These are phyloP conservation scores for Paraglomus brasilianum DNA, from an alignment of 192 early-diverging fungal genomes.

Conservation along the genomic window DNA sequence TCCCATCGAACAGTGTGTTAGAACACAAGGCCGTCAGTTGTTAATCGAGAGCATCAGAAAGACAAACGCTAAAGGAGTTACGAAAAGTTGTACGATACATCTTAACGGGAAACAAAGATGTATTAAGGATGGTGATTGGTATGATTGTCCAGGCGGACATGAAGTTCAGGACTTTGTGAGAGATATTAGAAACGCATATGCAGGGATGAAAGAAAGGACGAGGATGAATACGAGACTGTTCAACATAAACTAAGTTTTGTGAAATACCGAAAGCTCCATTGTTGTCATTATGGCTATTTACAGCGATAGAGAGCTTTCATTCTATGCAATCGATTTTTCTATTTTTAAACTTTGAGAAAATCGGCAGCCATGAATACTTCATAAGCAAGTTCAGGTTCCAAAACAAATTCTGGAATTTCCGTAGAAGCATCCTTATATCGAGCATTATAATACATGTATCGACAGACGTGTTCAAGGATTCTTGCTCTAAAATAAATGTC, in stretches of 20 bases:
- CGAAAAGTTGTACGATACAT: conserved; percentile 57
- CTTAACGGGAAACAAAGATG: conserved; percentile 53
- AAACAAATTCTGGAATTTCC: conserved; percentile 87
- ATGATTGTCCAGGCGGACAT: conserved; percentile 36
- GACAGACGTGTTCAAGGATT: conserved; percentile 90
- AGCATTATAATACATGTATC: conserved; percentile 92
- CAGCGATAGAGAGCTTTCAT: no score
- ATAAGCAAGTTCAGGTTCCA: conserved; percentile 84
- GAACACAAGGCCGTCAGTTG: conserved; percentile 39
- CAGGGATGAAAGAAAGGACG: no score
- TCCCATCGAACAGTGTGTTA: conserved; percentile 43
- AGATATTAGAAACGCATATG: conserved; percentile 31
- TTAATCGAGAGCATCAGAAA: conserved; percentile 41
- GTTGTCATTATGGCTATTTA: no score
- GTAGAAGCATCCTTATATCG: conserved; percentile 58
- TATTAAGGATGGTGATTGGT: conserved; percentile 56
- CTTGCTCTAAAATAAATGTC: conserved; percentile 60
- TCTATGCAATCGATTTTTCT: conserved; percentile 49
- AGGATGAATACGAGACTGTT: no score
- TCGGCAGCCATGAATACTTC: conserved; percentile 96
- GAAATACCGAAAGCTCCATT: no score
- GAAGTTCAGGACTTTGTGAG: conserved; percentile 35
- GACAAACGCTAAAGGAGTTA: conserved; percentile 41
- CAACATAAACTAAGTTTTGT: no score
- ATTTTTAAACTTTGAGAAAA: conserved; percentile 53